Percentiles rank a stretch among this genome's conserved stretches.
Evolutionary conservation across 148 eudicot species (phyloP).

Genomic region (Euryodendron excelsum): DNA sequence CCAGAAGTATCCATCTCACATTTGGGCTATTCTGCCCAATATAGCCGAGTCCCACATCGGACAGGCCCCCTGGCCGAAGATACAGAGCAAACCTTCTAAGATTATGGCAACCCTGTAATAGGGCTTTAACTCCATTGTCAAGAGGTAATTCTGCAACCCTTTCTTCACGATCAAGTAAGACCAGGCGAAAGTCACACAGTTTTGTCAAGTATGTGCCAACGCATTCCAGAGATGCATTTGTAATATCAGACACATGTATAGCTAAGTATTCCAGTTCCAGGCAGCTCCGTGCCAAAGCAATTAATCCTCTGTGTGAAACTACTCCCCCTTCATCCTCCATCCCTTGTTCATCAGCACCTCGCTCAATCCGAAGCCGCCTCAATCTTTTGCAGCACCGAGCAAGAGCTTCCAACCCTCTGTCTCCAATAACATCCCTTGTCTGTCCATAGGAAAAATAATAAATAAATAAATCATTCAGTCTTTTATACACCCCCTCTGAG

Average conservation of each 20-base stretch:
- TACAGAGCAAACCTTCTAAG: constrained; percentile 74
- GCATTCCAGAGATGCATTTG: constrained; percentile 63
- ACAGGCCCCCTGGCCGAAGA: constrained; percentile 71
- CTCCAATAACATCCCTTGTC: constrained; percentile 76
- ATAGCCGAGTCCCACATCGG: constrained; percentile 64
- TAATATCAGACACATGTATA: constrained; percentile 70
- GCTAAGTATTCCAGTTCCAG: constrained; percentile 70
- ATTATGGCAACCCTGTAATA: constrained; percentile 59
- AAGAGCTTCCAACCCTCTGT: constrained; percentile 70
- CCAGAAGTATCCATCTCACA: constrained; percentile 85
- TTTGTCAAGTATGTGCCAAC: constrained; percentile 56
- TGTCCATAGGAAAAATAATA: constrained; percentile 23
- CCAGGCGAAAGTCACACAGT: constrained; percentile 70
- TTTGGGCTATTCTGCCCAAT: constrained; percentile 65
- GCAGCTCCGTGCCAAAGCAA: constrained; percentile 69
- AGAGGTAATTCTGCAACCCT: constrained; percentile 69
- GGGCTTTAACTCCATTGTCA: constrained; percentile 71
- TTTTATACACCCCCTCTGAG: background rate
- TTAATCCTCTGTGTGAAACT: constrained; percentile 72
- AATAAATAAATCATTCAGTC: background rate
- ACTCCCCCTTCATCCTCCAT: constrained; percentile 55
- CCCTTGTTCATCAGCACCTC: constrained; percentile 70
- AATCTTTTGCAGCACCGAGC: constrained; percentile 55
- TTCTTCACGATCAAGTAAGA: constrained; percentile 62
- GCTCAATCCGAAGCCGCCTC: constrained; percentile 71